phyloP scores from a whole-genome alignment of 805 yeast genomes.

The Candida gorgasii region DNA sequence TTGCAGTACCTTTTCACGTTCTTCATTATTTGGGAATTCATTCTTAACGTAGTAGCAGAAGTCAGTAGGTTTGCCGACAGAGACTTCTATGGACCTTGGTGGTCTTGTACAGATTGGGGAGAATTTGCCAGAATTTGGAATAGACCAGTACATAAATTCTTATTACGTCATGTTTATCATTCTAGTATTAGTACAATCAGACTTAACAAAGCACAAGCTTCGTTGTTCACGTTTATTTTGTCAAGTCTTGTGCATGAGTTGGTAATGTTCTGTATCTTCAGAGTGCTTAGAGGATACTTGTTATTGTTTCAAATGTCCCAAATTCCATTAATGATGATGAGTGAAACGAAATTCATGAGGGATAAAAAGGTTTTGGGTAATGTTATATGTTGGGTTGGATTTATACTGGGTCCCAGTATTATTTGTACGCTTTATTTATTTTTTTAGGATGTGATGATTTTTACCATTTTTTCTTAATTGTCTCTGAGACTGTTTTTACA shows the following conservation, averaged over 20 bases:
- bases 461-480: too few species aligned
- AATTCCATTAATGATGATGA: conserved; percentile 70
- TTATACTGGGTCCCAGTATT: conserved; percentile 85
- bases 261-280: conserved; percentile 87
- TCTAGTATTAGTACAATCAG: conserved; percentile 77
- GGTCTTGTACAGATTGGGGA: conserved; percentile 94
- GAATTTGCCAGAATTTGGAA: conserved; percentile 95
- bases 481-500: too few species aligned
- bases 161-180: conserved; percentile 92
- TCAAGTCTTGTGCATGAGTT: conserved; percentile 87
- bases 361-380: conserved; percentile 68
- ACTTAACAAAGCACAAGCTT: conserved; percentile 66
- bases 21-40: conserved; percentile 94
- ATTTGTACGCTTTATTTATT: conserved; percentile 82
- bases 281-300: conserved; percentile 76
- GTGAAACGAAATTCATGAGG: conserved; percentile 58
- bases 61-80: conserved; percentile 85
- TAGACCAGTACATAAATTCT: conserved; percentile 85
- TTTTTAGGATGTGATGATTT: too few species aligned
- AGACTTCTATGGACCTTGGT: conserved; percentile 94
- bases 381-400: conserved; percentile 87
- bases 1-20: conserved; percentile 75
- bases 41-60: conserved; percentile 87
- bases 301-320: conserved; percentile 84
- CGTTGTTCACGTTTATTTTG: conserved; percentile 72